These are phyloP conservation scores for Colletotrichum chlorophyti DNA, from an alignment of 2,329 filamentous ascomycete genomes.

Conservation along the genomic window DNA sequence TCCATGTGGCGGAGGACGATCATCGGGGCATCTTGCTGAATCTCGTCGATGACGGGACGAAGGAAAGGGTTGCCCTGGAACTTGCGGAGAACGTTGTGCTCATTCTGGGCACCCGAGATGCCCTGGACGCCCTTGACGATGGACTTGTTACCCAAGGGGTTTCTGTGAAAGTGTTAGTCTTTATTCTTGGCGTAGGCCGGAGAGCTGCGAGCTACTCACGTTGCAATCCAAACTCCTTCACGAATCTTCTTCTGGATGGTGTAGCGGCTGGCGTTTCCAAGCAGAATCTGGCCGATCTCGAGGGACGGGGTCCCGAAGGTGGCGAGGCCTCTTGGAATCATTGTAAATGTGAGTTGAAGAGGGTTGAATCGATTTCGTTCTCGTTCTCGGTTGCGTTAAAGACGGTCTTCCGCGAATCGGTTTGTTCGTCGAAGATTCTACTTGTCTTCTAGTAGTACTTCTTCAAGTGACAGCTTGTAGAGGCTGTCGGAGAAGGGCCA, in stretches of 20 bases:
- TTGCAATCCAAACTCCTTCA: conserved; percentile 27
- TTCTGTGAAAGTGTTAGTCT: not conserved
- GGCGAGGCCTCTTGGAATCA: conserved; percentile 25
- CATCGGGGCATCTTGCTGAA: conserved; percentile 27
- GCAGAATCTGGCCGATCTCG: conserved; percentile 26
- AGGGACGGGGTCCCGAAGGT: conserved; percentile 25
- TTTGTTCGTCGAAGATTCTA: conserved; percentile 7
- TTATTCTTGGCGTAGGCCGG: too few species aligned
- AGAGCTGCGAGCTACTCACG: too few species aligned
- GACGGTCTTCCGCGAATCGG: not conserved
- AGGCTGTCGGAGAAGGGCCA: conserved; percentile 24
- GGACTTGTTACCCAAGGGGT: conserved; percentile 25
- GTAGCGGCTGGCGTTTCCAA: conserved; percentile 26
- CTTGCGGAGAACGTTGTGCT: conserved; percentile 26
- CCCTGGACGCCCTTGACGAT: conserved; percentile 27
- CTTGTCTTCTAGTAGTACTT: too few species aligned
- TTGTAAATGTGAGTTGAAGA: not conserved
- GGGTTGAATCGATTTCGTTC: not conserved
- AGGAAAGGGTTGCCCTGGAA: conserved; percentile 28
- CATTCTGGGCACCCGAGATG: conserved; percentile 24
- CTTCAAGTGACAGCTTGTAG: conserved; percentile 25
- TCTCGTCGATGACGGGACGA: conserved; percentile 27
- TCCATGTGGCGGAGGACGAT: conserved; percentile 27
- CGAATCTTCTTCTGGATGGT: conserved; percentile 30
- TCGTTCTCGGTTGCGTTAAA: not conserved